Base-by-base conservation (phyloP, 345 rosid genomes). In the Excoecaria cochinchinensis region DNA sequence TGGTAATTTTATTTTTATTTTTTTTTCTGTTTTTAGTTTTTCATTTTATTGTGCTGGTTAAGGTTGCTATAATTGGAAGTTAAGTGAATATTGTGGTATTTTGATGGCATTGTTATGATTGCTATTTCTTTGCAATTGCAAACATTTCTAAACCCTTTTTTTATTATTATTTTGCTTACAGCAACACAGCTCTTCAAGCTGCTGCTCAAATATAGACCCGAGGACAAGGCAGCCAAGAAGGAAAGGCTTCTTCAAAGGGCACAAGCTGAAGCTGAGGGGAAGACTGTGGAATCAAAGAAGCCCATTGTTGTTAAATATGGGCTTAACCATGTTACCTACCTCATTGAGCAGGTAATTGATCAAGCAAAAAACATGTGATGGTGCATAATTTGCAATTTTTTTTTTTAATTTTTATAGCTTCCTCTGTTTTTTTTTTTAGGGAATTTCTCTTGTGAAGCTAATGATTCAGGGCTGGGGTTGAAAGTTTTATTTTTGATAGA, bases 221-320 rank as follows among this genome's bases (percentile, higher is more conserved):
- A 88, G 82, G 90, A 90, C 78, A 87, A 77, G 75, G 92, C 83
- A 3, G 89, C 85, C 12, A 90, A 88, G 85, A 87, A 87, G 83
- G 90, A 88, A 63, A 74, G 89, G 36, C 90, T 87, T 22, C 55
- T 87, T 57, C 81, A 81, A 58, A 87, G 70, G 78, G 94, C 92
- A 40, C 86, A 90, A 72, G 89, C 89, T 22, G 92, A 86, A 76
- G 82, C 90, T 72, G 92, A 87, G 58, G 92, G 92, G 52, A 90
- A 90, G 59, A 44, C 82, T n/a, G 79, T 74, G 0, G 92, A 88
- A 77, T 69, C 85, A 1, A 88, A 85, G 84, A 87, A 90, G 83
- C 94, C 91, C 3, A 86, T 90, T 83, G 89, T 88, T 36, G 89
- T 88, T 51, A 90, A 90, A 78, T 90, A 90, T 53, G 94, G 92